These are phyloP conservation scores for Hypoxylon lenormandii DNA, from an alignment of 495 filamentous ascomycete genomes.

Conservation along the genomic window DNA sequence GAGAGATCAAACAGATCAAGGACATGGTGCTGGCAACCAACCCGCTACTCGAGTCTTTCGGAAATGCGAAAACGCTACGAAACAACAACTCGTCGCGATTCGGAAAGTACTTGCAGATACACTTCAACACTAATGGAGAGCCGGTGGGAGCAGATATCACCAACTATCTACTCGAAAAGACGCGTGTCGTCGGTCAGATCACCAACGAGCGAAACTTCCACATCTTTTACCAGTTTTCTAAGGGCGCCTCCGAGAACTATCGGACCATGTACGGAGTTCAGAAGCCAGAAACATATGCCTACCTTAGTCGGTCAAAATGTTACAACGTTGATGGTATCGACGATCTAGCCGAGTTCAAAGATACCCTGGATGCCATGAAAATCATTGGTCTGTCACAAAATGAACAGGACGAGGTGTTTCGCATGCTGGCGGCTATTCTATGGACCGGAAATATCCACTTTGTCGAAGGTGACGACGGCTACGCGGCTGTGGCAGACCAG, in stretches of 20 bases:
- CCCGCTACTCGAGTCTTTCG: constrained; percentile 95
- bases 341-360: constrained; percentile 87
- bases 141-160: constrained; percentile 97
- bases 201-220: constrained; percentile 97
- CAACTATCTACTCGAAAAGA: constrained; percentile 97
- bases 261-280: constrained; percentile 88
- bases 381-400: constrained; percentile 87
- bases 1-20: constrained; percentile 96
- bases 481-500: constrained; percentile 84
- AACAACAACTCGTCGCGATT: constrained; percentile 99
- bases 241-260: constrained; percentile 88
- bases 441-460: constrained; percentile 97
- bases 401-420: constrained; percentile 97
- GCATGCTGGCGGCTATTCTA: constrained; percentile 90
- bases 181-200: constrained; percentile 95
- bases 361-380: constrained; percentile 93
- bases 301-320: constrained; percentile 93
- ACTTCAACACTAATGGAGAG: constrained; percentile 93
- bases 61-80: constrained; percentile 95
- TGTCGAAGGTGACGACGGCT: constrained; percentile 85
- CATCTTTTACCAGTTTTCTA: constrained; percentile 99
- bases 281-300: constrained; percentile 91
- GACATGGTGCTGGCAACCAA: constrained; percentile 99
- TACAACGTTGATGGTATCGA: constrained; percentile 93
- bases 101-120: constrained; percentile 97